phyloP scores from a whole-genome alignment of 2,329 filamentous ascomycete genomes.

The Fusarium humuli region DNA sequence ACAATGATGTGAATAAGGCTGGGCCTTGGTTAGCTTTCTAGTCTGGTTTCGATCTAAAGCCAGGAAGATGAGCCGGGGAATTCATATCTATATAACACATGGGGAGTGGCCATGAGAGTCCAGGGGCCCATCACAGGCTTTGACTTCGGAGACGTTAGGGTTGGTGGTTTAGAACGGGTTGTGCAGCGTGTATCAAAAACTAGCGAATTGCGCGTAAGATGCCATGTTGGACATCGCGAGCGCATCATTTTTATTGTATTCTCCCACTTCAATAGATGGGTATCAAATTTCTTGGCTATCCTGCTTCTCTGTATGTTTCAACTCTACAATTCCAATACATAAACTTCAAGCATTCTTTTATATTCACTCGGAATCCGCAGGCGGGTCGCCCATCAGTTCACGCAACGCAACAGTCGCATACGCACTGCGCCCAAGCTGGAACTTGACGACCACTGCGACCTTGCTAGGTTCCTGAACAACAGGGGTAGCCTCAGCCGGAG shows the following conservation, averaged over 20 bases:
- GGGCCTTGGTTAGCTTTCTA: constrained; percentile 30
- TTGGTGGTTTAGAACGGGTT: constrained; percentile 14
- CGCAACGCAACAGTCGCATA: constrained; percentile 87
- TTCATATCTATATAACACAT: constrained; percentile 6
- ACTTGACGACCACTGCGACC: constrained; percentile 77
- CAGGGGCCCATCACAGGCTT: background rate
- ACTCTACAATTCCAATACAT: background rate
- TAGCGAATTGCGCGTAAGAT: constrained; percentile 17
- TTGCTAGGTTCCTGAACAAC: constrained; percentile 45
- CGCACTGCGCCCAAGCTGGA: constrained; percentile 81
- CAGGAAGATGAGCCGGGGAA: background rate
- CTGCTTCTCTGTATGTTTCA: constrained; percentile 5
- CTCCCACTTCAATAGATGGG: constrained; percentile 40
- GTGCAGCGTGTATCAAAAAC: constrained; percentile 32
- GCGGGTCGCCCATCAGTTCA: constrained; percentile 73
- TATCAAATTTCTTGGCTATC: constrained; percentile 40
- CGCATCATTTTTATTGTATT: constrained; percentile 39
- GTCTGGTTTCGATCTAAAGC: background rate
- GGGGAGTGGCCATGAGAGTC: background rate
- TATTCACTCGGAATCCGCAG: constrained; percentile 38
- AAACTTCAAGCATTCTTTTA: background rate
- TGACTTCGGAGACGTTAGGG: constrained; percentile 1
- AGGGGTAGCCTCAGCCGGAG: constrained; percentile 15
- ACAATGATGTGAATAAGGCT: constrained; percentile 34
- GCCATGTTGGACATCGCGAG: constrained; percentile 27